These are phyloP conservation scores for Alternaria metachromatica DNA, from an alignment of 2,329 filamentous ascomycete species.

Conservation along the genomic window DNA sequence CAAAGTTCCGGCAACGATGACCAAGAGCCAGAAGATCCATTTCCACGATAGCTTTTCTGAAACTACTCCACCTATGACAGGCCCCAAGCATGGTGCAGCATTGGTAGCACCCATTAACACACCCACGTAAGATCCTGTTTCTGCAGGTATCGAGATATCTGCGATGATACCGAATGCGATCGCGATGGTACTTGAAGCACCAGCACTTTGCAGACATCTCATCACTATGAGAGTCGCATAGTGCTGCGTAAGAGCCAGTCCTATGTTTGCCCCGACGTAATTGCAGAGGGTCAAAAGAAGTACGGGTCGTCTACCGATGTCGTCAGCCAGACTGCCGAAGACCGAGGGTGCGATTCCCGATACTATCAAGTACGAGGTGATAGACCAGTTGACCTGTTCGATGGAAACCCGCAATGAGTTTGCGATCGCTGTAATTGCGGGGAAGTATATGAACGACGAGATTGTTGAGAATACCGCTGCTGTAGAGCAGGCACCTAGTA, in stretches of 20 bases:
- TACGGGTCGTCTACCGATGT: neutral
- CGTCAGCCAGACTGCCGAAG: neutral
- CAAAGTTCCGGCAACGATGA: neutral
- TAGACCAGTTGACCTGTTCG: neutral
- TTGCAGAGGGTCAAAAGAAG: neutral
- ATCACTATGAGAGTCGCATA: neutral
- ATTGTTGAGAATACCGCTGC: neutral
- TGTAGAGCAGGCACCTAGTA: neutral
- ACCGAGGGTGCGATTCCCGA: neutral
- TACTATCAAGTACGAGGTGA: neutral
- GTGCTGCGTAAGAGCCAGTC: neutral
- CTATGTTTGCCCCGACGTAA: neutral
- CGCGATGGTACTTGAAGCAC: neutral
- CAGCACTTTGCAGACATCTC: neutral
- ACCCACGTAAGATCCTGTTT: neutral
- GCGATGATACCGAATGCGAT: neutral
- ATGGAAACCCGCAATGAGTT: neutral
- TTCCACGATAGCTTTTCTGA: neutral
- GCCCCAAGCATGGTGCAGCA: neutral
- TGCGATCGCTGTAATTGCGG: neutral
- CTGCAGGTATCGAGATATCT: neutral
- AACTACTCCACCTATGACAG: neutral
- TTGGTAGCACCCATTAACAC: neutral
- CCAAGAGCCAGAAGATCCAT: neutral
- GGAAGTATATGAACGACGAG: neutral